phyloP scores from a whole-genome alignment of 1,284 basidiomycete genomes.

The Kwoniella shivajii region DNA sequence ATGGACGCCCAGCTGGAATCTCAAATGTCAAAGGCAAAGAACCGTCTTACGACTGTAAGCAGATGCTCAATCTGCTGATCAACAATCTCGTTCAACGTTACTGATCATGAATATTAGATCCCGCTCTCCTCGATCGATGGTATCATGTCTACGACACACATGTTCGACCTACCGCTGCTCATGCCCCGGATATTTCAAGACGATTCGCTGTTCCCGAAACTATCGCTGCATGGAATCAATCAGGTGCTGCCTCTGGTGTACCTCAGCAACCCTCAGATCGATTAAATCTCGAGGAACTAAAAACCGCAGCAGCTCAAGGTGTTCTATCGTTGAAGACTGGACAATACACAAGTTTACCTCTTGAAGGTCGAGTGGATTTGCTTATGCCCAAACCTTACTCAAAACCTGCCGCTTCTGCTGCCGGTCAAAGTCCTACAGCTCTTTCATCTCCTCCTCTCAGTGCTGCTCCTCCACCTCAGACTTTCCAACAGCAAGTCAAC shows the following conservation, averaged over 20 bases:
- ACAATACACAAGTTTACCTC: slow-evolving; percentile 74
- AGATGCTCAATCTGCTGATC: slow-evolving; percentile 5
- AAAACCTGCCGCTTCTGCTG: slow-evolving; percentile 32
- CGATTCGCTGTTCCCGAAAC: slow-evolving; percentile 71
- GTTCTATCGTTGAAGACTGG: slow-evolving; percentile 60
- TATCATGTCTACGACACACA: slow-evolving; percentile 84
- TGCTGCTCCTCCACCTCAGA: slow-evolving; percentile 28
- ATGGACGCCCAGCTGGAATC: slow-evolving; percentile 63
- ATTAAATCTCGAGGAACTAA: slow-evolving; percentile 69
- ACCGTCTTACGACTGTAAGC: slow-evolving; percentile 50
- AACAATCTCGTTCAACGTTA: background rate
- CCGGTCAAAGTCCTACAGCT: slow-evolving; percentile 56
- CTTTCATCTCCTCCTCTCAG: slow-evolving; percentile 24
- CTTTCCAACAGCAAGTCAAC: slow-evolving; percentile 24
- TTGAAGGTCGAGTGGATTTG: slow-evolving; percentile 81
- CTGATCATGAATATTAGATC: slow-evolving; percentile 36
- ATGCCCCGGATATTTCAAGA: slow-evolving; percentile 49
- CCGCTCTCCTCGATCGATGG: slow-evolving; percentile 80
- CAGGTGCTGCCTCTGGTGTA: slow-evolving; percentile 42
- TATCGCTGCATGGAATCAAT: slow-evolving; percentile 70
- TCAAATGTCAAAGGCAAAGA: slow-evolving; percentile 37
- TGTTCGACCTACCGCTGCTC: slow-evolving; percentile 62
- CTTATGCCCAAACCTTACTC: slow-evolving; percentile 58
- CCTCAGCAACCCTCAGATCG: slow-evolving; percentile 42
- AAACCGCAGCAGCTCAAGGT: slow-evolving; percentile 66